Percentiles rank a stretch among this genome's conserved stretches.
These are phyloP conservation scores for Blastocrithidia nonstop DNA, from an alignment of 208 protist species.

Conservation along the genomic window DNA sequence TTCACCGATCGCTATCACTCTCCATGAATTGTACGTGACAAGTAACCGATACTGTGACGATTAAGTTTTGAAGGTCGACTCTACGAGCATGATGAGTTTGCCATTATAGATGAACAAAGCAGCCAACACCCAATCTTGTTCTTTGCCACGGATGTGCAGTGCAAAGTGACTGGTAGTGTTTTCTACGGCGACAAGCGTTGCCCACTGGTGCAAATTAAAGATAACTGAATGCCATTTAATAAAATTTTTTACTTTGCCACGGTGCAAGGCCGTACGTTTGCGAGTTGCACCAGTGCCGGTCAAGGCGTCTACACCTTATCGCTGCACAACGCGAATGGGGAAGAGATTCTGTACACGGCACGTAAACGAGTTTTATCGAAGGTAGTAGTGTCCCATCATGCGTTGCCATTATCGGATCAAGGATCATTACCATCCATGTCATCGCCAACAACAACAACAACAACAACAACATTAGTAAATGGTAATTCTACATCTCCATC, in stretches of 20 bases:
- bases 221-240: constrained; percentile 55
- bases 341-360: constrained; percentile 1
- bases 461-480: no score
- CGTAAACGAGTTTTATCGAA: no score
- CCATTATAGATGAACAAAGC: constrained; percentile 8
- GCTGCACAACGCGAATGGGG: constrained; percentile 5
- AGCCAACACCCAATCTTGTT: constrained; percentile 18
- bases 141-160: constrained; percentile 28
- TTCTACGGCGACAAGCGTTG: constrained; percentile 42
- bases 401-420: no score
- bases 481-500: no score
- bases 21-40: constrained; percentile 48
- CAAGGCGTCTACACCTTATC: constrained; percentile 14
- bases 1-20: constrained; percentile 24
- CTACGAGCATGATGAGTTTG: constrained; percentile 36
- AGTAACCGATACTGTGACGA: constrained; percentile 28
- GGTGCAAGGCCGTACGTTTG: constrained; percentile 28
- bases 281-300: constrained; percentile 18
- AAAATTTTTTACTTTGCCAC: constrained; percentile 46
- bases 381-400: no score
- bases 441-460: no score
- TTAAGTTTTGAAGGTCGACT: constrained; percentile 33
- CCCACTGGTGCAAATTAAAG: constrained; percentile 34
- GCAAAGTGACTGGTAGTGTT: constrained; percentile 26
- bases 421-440: no score